Base-by-base conservation (phyloP, 768 basidiomycete genomes). In the Gymnopilus junonius region DNA sequence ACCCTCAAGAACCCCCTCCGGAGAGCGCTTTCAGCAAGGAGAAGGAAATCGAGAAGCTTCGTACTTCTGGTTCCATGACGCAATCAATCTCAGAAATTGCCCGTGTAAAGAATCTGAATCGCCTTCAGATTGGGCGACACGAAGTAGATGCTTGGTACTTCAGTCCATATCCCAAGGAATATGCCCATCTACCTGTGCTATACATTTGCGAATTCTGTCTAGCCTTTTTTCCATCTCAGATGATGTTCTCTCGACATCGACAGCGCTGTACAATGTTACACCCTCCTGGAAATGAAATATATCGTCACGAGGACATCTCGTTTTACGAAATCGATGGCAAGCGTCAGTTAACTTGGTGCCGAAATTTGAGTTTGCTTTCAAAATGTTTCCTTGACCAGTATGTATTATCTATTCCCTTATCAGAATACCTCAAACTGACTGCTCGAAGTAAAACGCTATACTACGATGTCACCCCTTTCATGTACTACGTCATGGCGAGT, bases 71-170 rank as follows among this genome's bases (percentile, higher is more conserved):
- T 11, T 98, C 95, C 31, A 99, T 99, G 96, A 99, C 97, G 4
- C 97, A 99, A 77, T 94, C 94, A 51, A 93, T 98, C 64, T 97
- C 95, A 55, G 97, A 99, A 80, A 91, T 99, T 69, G 92, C 97
- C 17, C 90, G 97, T 56, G 97, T 99, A 71, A 99, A 99, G 83
- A 99, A 99, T 75, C 84, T 99, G 68, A 97, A 99, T 76, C 89
- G 93, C 62, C 85, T 99, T 29, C 95, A 97, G 75, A 99, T 99
- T 64, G 97, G 97, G 61, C 88, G 87, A 74, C 91, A 97, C 80
- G 94, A 97, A 78, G 94, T 99, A 68, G 97, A 99, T 70, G 91
- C 97, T n/a, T 99, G 97, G 97, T 99, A 99, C 78, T 99, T 99
- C 83, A 95, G 93, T 71, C 97, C 97, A 23, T 99, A 99, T 79